phyloP scores from a whole-genome alignment of 2,329 filamentous ascomycete species.

The Aspergillus sp. region DNA sequence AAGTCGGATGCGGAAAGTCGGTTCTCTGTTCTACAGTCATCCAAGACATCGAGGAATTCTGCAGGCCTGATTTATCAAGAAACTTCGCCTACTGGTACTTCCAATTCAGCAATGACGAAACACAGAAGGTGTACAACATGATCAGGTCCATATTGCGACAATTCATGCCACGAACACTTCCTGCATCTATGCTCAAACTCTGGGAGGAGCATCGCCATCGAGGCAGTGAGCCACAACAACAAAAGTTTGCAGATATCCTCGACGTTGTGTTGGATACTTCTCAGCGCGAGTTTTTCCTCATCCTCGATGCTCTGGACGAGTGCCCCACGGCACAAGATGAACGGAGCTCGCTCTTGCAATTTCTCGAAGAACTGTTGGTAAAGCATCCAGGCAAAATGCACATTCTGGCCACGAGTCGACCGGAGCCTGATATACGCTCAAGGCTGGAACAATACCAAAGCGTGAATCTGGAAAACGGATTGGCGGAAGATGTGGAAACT shows the following conservation, averaged over 20 bases:
- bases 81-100: slow-evolving; percentile 7
- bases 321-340: not conserved
- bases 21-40: slow-evolving; percentile 1
- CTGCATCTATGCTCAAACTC: not conserved
- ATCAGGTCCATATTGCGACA: slow-evolving; percentile 1
- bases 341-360: not conserved
- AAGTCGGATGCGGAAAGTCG: not conserved
- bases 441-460: not conserved
- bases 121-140: slow-evolving; percentile 1
- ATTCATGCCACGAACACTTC: not conserved
- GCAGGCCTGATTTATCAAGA: not conserved
- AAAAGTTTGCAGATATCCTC: not conserved
- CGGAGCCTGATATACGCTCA: slow-evolving; percentile 2
- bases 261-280: not conserved
- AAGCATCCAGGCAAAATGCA: not conserved
- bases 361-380: not conserved
- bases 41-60: not conserved
- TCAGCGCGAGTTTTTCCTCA: not conserved
- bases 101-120: slow-evolving; percentile 3
- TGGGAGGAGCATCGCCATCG: not conserved
- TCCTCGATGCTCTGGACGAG: slow-evolving; percentile 6
- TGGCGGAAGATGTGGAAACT: slow-evolving; percentile 1
- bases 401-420: slow-evolving; percentile 2
- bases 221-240: not conserved
- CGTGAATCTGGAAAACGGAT: not conserved